phyloP scores from a whole-genome alignment of 164 flowering plant species.

The Cinnamomum micranthum region DNA sequence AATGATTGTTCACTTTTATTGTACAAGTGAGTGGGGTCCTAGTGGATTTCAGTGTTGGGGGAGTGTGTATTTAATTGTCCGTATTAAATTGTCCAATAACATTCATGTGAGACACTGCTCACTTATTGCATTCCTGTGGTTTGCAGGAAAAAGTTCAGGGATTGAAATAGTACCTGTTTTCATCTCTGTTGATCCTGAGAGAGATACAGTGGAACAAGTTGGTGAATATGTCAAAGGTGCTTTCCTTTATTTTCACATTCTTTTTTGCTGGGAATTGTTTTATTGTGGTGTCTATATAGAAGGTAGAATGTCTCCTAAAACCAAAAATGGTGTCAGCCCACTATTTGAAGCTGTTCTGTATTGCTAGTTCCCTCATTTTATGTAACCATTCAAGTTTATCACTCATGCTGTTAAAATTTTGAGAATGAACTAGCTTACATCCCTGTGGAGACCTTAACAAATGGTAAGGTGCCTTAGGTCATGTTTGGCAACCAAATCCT shows the following conservation, averaged over 20 bases:
- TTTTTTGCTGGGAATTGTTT: too few species aligned
- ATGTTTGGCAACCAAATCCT: too few species aligned
- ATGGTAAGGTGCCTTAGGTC: too few species aligned
- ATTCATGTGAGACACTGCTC: background rate
- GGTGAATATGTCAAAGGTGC: conserved; percentile 85
- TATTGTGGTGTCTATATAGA: too few species aligned
- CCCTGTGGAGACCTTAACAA: too few species aligned
- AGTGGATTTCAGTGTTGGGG: background rate
- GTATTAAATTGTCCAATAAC: background rate
- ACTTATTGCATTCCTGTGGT: background rate
- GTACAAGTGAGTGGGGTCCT: background rate
- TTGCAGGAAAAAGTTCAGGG: conserved; percentile 62
- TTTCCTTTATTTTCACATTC: background rate
- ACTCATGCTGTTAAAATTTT: background rate
- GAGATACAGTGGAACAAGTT: conserved; percentile 94
- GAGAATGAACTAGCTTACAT: too few species aligned
- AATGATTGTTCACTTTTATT: too few species aligned
- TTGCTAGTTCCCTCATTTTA: background rate
- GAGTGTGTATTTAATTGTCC: background rate
- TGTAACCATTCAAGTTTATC: background rate
- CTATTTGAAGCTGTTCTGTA: background rate
- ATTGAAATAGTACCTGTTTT: conserved; percentile 78
- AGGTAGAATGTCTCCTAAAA: too few species aligned
- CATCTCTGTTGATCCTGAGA: conserved; percentile 96
- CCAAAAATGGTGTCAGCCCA: background rate